Percentiles rank a stretch among this genome's conserved stretches.
Evolutionary conservation across 805 yeast genomes (phyloP).

Genomic region (Kazachstania viticola): DNA sequence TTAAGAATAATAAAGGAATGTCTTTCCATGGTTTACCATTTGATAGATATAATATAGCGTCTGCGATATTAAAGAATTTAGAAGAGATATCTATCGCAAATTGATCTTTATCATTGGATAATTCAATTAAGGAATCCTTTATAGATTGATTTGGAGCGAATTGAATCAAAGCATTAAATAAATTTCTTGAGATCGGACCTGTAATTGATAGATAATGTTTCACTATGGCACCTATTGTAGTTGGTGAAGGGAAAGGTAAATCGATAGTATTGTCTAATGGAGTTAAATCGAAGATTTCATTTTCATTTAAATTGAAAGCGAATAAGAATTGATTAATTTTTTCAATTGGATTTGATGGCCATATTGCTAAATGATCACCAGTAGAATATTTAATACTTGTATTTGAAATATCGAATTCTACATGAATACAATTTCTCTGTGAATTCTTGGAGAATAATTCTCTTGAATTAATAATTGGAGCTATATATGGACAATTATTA

Average conservation of each 20-base stretch:
- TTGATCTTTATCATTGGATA: slow-evolving; percentile 56
- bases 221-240: slow-evolving; percentile 77
- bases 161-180: slow-evolving; percentile 56
- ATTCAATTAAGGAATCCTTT: slow-evolving; percentile 28
- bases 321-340: slow-evolving; percentile 54
- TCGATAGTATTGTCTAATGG: slow-evolving; percentile 59
- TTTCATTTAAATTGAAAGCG: slow-evolving; percentile 48
- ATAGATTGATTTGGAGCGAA: slow-evolving; percentile 64
- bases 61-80: slow-evolving; percentile 61
- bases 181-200: slow-evolving; percentile 89
- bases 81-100: slow-evolving; percentile 58
- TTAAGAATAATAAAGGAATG: slow-evolving; percentile 74
- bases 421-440: slow-evolving; percentile 75
- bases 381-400: slow-evolving; percentile 77
- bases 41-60: slow-evolving; percentile 54
- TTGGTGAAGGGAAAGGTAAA: slow-evolving; percentile 62
- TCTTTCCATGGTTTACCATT: slow-evolving; percentile 56
- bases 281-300: slow-evolving; percentile 49
- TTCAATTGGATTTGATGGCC: slow-evolving; percentile 84
- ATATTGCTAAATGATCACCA: slow-evolving; percentile 91
- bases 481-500: slow-evolving; percentile 71
- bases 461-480: slow-evolving; percentile 48
- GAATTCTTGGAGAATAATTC: slow-evolving; percentile 62
- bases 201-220: slow-evolving; percentile 84
- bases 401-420: slow-evolving; percentile 71